A percentile compares a stretch with the other conserved stretches of the same genome.
Evolutionary conservation across 164 flowering plant genomes (phyloP).

Genomic region (Sedum album): DNA sequence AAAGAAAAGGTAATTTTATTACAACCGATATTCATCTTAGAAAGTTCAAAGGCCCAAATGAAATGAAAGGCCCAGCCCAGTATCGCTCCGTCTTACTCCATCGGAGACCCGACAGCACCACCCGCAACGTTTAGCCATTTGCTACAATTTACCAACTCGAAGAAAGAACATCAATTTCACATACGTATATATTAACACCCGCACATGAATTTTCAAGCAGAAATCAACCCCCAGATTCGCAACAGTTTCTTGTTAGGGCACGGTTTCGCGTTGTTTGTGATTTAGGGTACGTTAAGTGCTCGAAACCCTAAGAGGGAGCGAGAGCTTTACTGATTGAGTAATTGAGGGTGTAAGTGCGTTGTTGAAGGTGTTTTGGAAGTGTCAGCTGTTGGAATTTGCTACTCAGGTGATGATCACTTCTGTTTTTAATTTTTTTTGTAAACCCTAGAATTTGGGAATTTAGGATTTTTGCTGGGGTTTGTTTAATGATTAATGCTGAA

Average conservation of each 20-base stretch:
- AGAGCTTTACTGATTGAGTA: neutral
- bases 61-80: neutral
- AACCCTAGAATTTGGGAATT: constrained; percentile 7
- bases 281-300: neutral
- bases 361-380: neutral
- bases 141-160: neutral
- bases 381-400: neutral
- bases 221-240: neutral
- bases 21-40: too few species aligned
- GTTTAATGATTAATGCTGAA: neutral
- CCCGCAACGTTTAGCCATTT: neutral
- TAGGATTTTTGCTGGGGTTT: neutral
- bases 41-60: too few species aligned
- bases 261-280: neutral
- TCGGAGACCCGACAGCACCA: too few species aligned
- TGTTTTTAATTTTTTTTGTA: neutral
- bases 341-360: neutral
- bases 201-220: neutral
- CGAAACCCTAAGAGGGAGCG: neutral
- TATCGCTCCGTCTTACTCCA: neutral
- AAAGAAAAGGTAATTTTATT: too few species aligned
- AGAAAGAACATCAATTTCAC: neutral
- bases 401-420: constrained; percentile 4
- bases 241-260: neutral
- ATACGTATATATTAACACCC: neutral